Evolutionary conservation across 2,329 filamentous ascomycete genomes (phyloP).

Genomic region (Paecilomyces variotii): DNA sequence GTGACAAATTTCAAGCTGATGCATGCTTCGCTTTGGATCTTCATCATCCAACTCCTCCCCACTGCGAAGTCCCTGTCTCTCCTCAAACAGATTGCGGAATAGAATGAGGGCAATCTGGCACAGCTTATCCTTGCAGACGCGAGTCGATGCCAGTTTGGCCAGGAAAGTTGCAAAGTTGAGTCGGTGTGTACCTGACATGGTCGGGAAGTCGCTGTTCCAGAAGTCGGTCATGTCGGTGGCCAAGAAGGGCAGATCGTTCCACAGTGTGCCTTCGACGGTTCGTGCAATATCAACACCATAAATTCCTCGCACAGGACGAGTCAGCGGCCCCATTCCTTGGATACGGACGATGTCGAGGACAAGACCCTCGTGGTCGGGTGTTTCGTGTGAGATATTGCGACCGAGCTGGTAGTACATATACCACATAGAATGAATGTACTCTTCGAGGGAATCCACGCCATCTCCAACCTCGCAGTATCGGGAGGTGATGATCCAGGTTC

Average conservation of each 20-base stretch:
- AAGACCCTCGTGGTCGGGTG: conserved; percentile 12
- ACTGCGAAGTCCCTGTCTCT: conserved; percentile 6
- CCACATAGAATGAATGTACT: conserved; percentile 13
- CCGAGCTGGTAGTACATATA: conserved; percentile 15
- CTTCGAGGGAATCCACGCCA: conserved; percentile 11
- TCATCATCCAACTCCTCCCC: conserved; percentile 10
- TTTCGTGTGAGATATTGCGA: conserved; percentile 8
- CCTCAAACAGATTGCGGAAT: conserved; percentile 14
- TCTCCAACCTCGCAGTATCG: conserved; percentile 12
- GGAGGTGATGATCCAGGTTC: conserved; percentile 7
- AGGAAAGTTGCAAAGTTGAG: conserved; percentile 14
- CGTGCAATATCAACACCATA: conserved; percentile 15
- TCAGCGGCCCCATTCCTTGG: conserved; percentile 11
- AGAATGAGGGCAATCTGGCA: conserved; percentile 13
- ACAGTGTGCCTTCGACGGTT: conserved; percentile 14
- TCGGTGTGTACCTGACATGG: conserved; percentile 11
- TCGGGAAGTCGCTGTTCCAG: conserved; percentile 9
- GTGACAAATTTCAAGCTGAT: conserved; percentile 7
- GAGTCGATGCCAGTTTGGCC: conserved; percentile 16
- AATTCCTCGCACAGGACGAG: conserved; percentile 6
- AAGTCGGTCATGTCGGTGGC: conserved; percentile 14
- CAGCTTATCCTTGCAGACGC: conserved; percentile 11
- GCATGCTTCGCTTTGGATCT: conserved; percentile 2
- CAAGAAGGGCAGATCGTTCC: conserved; percentile 18
- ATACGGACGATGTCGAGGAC: conserved; percentile 17